Conservation (phyloP, 768 basidiomycete genomes). For the Tylopilus sp. region DNA sequence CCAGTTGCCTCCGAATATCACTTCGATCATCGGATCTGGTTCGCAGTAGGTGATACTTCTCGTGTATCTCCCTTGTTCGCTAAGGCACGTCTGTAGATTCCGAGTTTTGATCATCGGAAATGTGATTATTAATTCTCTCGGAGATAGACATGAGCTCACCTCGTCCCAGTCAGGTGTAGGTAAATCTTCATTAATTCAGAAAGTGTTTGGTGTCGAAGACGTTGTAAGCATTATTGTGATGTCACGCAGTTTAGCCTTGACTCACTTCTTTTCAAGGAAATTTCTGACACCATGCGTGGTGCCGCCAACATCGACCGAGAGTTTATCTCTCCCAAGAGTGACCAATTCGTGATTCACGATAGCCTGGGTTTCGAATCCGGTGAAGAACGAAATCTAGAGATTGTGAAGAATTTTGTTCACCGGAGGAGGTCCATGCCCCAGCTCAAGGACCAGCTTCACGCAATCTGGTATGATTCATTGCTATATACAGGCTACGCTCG, state of each 20-base stretch:
- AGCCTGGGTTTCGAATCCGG: too few relatives aligned
- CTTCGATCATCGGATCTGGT: conserved; percentile 7
- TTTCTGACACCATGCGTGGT: not conserved
- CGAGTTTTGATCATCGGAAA: conserved; percentile 16
- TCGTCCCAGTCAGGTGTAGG: not conserved
- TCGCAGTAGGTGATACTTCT: conserved; percentile 2
- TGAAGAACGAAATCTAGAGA: not conserved
- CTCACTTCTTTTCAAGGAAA: not conserved
- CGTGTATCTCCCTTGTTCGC: not conserved
- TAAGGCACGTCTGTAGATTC: conserved; percentile 2
- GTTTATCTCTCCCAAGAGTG: conserved; percentile 10
- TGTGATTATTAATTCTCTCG: not conserved
- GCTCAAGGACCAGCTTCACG: conserved; percentile 11
- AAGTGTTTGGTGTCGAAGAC: conserved; percentile 10
- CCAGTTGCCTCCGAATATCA: conserved; percentile 8
- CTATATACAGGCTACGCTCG: not conserved
- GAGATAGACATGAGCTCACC: not conserved
- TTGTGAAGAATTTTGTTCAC: not conserved
- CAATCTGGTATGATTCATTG: conserved; percentile 5
- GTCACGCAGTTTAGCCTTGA: too few relatives aligned
- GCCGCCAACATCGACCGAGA: not conserved
- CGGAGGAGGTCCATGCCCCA: conserved; percentile 1
- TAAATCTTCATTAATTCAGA: not conserved
- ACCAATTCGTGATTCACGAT: conserved; percentile 18
- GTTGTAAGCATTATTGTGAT: too few relatives aligned